A percentile compares a stretch with the other conserved stretches of the same genome.
These are phyloP conservation scores for Beta macrorhiza DNA, from an alignment of 179 eudicot genomes.

Conservation along the genomic window DNA sequence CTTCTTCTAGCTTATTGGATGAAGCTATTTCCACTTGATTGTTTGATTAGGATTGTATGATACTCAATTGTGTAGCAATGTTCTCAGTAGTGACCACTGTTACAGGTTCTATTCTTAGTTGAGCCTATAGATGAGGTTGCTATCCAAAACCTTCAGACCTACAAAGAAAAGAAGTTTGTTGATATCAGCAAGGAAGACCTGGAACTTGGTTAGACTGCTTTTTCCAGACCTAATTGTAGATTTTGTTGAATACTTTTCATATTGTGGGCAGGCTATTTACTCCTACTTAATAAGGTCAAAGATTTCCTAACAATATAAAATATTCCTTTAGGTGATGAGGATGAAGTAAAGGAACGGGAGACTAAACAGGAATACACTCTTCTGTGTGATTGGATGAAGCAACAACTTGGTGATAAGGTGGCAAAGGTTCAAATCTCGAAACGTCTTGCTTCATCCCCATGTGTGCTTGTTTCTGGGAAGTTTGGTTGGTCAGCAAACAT, in stretches of 20 bases:
- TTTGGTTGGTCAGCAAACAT: slow-evolving; percentile 99
- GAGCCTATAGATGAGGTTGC: slow-evolving; percentile 99
- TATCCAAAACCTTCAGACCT: slow-evolving; percentile 87
- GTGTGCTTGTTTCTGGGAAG: slow-evolving; percentile 97
- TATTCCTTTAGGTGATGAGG: slow-evolving; percentile 65
- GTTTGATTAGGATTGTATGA: neutral
- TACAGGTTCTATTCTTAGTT: slow-evolving; percentile 78
- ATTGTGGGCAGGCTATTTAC: neutral
- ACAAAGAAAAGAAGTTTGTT: slow-evolving; percentile 96
- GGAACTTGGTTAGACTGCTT: slow-evolving; percentile 65
- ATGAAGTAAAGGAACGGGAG: slow-evolving; percentile 87
- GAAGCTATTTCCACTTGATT: neutral
- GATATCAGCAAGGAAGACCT: slow-evolving; percentile 99
- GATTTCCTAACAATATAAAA: slow-evolving; percentile 15
- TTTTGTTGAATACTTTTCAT: neutral
- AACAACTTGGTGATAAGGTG: slow-evolving; percentile 95
- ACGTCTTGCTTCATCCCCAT: slow-evolving; percentile 90
- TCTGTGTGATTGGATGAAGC: slow-evolving; percentile 96
- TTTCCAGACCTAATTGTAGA: neutral
- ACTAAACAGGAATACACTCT: slow-evolving; percentile 76
- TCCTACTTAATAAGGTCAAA: neutral
- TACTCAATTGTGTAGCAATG: neutral
- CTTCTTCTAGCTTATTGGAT: neutral
- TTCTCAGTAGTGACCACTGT: slow-evolving; percentile 11
- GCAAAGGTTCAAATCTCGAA: slow-evolving; percentile 94